phyloP scores from a whole-genome alignment of 495 filamentous ascomycete genomes.

The Geopyxis carbonaria region DNA sequence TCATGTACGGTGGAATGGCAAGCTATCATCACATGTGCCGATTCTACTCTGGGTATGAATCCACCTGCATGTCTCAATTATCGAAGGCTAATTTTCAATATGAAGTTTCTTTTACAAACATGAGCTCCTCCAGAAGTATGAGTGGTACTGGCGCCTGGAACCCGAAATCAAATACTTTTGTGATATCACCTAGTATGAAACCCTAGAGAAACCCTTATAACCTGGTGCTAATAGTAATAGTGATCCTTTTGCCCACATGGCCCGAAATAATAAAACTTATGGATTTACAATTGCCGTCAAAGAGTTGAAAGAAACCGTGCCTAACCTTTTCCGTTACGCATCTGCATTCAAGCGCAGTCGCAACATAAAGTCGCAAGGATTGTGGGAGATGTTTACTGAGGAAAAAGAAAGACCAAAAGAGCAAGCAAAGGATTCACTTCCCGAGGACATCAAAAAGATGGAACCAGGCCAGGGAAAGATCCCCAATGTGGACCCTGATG shows the following conservation, averaged over 20 bases:
- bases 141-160: constrained; percentile 99
- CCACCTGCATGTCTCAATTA: no score
- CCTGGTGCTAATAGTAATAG: constrained; percentile 32
- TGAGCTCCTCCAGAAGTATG: constrained; percentile 83
- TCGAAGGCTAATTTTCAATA: background rate
- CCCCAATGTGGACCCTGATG: constrained; percentile 72
- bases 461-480: constrained; percentile 56
- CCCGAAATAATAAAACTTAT: constrained; percentile 85
- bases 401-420: constrained; percentile 27
- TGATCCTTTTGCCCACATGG: constrained; percentile 92
- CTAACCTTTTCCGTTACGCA: constrained; percentile 98
- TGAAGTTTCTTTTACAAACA: constrained; percentile 93
- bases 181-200: constrained; percentile 90
- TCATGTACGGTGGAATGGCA: constrained; percentile 99
- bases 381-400: constrained; percentile 96
- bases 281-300: constrained; percentile 99
- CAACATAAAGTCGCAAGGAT: constrained; percentile 73
- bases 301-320: constrained; percentile 92
- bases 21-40: constrained; percentile 98
- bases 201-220: background rate
- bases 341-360: constrained; percentile 93
- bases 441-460: constrained; percentile 64
- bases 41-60: constrained; percentile 87
- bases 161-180: constrained; percentile 99
- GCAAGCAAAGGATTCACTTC: constrained; percentile 37